Conservation (phyloP, 2,329 filamentous ascomycete genomes). For the Colletotrichum sp. region DNA sequence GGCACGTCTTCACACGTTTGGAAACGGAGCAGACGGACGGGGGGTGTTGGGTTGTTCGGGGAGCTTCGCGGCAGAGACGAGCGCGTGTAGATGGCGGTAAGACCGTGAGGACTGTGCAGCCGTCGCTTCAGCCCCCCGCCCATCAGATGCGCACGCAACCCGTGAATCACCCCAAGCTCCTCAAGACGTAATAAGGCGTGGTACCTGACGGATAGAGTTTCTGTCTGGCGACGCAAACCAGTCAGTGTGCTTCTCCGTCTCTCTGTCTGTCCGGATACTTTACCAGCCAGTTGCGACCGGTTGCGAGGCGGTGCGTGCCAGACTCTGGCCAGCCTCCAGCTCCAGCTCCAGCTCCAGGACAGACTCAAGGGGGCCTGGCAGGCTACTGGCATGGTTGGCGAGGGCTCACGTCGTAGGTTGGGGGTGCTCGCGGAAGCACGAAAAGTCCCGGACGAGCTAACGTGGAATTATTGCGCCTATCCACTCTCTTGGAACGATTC, state of each 20-base stretch:
- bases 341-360: background rate
- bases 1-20: background rate
- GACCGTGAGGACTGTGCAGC: background rate
- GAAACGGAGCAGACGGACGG: background rate
- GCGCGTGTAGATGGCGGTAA: conserved; percentile 1
- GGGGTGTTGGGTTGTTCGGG: background rate
- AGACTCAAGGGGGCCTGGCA: background rate
- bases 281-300: background rate
- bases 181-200: background rate
- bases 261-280: background rate
- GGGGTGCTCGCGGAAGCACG: conserved; percentile 6
- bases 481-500: conserved; percentile 13
- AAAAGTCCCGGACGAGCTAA: conserved; percentile 7
- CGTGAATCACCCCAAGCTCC: background rate
- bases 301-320: conserved; percentile 1
- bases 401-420: background rate
- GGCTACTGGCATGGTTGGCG: background rate
- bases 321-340: background rate
- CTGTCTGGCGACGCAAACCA: background rate
- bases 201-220: background rate
- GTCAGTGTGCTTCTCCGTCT: background rate
- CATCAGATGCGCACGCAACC: background rate
- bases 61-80: background rate
- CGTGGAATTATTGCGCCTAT: conserved; percentile 5
- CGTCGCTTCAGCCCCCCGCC: conserved; percentile 1